Evolutionary conservation across 2,329 filamentous ascomycete species (phyloP), one percentile per base, ranked within the genome.

Genomic region (Fusarium udum): DNA sequence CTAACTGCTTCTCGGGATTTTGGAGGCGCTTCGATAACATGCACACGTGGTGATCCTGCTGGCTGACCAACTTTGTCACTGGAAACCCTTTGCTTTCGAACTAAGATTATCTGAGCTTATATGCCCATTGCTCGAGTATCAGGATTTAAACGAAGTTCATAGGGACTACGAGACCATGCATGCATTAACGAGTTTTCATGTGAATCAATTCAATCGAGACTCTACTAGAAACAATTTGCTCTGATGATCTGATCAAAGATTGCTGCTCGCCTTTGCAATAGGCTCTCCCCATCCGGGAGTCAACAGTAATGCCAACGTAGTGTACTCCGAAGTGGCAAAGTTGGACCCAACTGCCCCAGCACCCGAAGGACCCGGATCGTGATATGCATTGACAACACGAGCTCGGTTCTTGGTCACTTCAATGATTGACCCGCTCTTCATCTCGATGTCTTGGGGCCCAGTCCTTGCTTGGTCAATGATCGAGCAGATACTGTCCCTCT

Each of bases 1-100:
- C 20, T 14, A 28, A 10, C 51, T 24, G 34, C 2, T 24, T 55
- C 20, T 55, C 14, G 24, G 3, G 13, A 5, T 28, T n/a, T 16
- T 13, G 34, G 20, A 13, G 22, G 1, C 7, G 24, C 15, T 31
- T 14, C 20, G 12, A 18, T 4, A 16, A 7, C 22, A 10, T n/a
- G 11, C 24, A 28, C 34, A 14, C 15, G 11, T 28, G 24, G 14
- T 28, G 11, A 6, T 7, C 2, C 20, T 13, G 6, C 7, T 14
- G 20, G 14, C 12, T 6, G 1, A 55, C 11, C 2, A 7, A n/a
- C 7, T 3, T 3, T 26, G 9, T 0, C 4, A 7, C 13, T 28
- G 1, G 5, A 37, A 18, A 6, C 9, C 7, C 5, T 6, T 16
- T 12, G 14, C 18, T 16, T 9, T 2, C 5, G 7, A 28, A 1